Evolutionary conservation across 2,329 filamentous ascomycete genomes (phyloP), one percentile per base, ranked within the genome.

Genomic region (Leptoxyphium fumago): DNA sequence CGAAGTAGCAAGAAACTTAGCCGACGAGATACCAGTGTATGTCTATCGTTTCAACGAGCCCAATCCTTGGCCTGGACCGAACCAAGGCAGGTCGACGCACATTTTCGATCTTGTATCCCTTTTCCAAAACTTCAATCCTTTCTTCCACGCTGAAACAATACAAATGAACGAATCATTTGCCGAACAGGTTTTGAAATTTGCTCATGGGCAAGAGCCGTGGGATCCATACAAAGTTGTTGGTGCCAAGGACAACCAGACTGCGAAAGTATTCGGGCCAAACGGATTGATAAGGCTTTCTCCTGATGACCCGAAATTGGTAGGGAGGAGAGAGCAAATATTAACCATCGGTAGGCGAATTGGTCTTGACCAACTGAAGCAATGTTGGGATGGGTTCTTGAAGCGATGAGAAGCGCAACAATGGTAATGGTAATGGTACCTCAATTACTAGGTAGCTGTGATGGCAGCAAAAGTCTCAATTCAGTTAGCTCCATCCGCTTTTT

Each of bases 21-120:
- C 39, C 2, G 26, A 39, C 1, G 28, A n/a, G 14, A 49, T 53
- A 41, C 41, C 45, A 9, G 49, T 49, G 54, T 64, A 64, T 45
- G 56, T 65, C 5, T 69, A 68, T 47, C 60, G 64, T 39, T 70
- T 71, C 59, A 69, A 70, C 45, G 68, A 70, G 44, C 58, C 57
- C 0, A 72, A 71, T 46, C 66, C 67, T 0, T 72, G 66, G 64
- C 59, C 65, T 1, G 68, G 68, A 0, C 56, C 56, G 50, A 53
- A 46, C 54, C 61, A 66, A 45, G 65, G 64, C 1, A 50, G 55
- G 18, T 55, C 65, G 1, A 61, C 55, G 1, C 69, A 72, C 47
- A 64, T 70, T n/a, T 57, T 70, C 1, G 69, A 72, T 29, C 50
- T 67, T 10, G 61, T 61, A 0, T 69, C 63, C 39, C 49, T 72